Base-by-base conservation (phyloP, 2,329 filamentous ascomycete genomes). In the Clonostachys rosea region DNA sequence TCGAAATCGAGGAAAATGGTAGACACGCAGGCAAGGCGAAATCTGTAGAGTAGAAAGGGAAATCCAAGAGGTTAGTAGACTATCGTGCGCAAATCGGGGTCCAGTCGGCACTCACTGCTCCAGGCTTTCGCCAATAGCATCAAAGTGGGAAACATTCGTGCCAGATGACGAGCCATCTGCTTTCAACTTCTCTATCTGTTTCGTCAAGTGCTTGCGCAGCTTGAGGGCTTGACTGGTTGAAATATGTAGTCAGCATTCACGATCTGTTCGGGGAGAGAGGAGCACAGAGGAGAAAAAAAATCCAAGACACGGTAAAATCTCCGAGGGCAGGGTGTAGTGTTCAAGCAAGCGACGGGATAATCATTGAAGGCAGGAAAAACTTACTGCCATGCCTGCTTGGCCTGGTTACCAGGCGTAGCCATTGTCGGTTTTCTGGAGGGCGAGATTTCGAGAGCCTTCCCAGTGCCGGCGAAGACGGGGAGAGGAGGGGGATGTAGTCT, bases 1-100 rank as follows among this genome's bases (percentile, higher is more conserved):
- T 81, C 73, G 59, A 89, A 83, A 65, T 95, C 84, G 61, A 78
- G 69, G 60, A 90, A 87, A 50, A 92, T 83, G 48, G 83, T 79
- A 53, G 79, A 76, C 61, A 91, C 83, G 62, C 86, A 91, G 49
- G 80, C 77, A 44, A 83, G 70, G 54, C 89, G 89, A 64, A 87
- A 84, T 55, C 84, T 88, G 58, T 40, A 44, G 42, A 42, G 24
- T 3, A 30, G 24, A 24, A 24, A 9, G 24, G 24, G 12, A 17
- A 16, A 17, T 5, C 16, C 12, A 30, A 30, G 8, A 30, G 3
- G 9, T 43, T 33, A 24, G 42, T 43, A 43, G 10, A 33, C 40
- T 30, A 20, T 10, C 24, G 9, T 9, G 24, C 24, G 24, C 24
- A 30, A 45, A 40, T n/a, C 37, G n/a, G 13, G 24, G 24, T 30